Evolutionary conservation across 805 yeast genomes (phyloP).

Genomic region (Wickerhamomyces bisporus): DNA sequence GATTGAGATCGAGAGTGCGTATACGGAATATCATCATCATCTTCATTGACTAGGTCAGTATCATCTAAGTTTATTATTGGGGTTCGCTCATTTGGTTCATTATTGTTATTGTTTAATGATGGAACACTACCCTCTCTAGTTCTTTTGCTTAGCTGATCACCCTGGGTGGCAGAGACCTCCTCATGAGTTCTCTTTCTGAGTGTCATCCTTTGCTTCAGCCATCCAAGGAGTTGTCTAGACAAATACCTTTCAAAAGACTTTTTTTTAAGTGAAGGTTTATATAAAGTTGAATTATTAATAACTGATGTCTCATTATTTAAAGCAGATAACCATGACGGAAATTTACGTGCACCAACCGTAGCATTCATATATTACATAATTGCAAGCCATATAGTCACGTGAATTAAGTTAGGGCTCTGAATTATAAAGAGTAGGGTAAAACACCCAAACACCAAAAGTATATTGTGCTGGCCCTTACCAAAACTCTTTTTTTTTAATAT

Average conservation of each 20-base stretch:
- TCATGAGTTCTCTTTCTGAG: not conserved
- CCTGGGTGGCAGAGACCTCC: too few species aligned
- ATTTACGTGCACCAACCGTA: too few species aligned
- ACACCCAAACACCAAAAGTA: slow-evolving; percentile 3
- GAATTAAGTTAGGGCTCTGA: slow-evolving; percentile 3
- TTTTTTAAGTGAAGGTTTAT: too few species aligned
- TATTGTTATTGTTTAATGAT: not conserved
- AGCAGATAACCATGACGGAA: too few species aligned
- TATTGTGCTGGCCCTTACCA: not conserved
- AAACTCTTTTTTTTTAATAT: not conserved
- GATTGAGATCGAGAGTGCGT: slow-evolving; percentile 23
- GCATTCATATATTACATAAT: too few species aligned
- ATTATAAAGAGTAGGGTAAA: too few species aligned
- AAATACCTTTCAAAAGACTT: too few species aligned
- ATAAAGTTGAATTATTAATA: too few species aligned
- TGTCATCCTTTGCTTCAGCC: too few species aligned
- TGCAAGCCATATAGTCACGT: too few species aligned
- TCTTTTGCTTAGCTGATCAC: not conserved
- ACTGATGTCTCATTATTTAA: too few species aligned
- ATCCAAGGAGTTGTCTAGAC: too few species aligned
- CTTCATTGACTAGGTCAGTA: slow-evolving; percentile 10
- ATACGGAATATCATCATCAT: slow-evolving; percentile 25
- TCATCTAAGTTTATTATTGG: not conserved
- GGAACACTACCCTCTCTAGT: not conserved
- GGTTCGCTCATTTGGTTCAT: not conserved